Conservation (phyloP, 2,329 filamentous ascomycete species). For the Cordyceps fumosorosea region DNA sequence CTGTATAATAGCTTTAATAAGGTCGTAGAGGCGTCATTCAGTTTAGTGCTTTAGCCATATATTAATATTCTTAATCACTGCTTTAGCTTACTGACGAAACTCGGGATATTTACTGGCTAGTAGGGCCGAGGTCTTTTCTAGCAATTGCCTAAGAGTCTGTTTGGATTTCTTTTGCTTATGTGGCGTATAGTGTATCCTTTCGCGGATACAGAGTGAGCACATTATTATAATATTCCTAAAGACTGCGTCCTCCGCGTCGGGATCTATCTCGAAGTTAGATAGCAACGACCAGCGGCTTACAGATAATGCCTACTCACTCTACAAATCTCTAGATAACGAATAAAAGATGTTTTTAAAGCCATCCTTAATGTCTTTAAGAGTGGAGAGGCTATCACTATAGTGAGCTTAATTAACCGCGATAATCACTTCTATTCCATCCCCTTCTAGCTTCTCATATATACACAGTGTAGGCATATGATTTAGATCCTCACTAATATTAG, state of each 20-base stretch:
- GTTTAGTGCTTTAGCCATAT: constrained; percentile 22
- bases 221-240: constrained; percentile 25
- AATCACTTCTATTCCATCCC: neutral
- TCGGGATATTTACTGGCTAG: neutral
- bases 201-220: constrained; percentile 18
- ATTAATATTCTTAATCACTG: constrained; percentile 19
- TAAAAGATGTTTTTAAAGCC: constrained; percentile 17
- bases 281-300: neutral
- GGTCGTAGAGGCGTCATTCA: constrained; percentile 16
- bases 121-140: neutral
- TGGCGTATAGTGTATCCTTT: constrained; percentile 24
- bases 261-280: constrained; percentile 3
- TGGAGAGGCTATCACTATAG: neutral
- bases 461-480: neutral
- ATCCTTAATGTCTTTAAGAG: neutral
- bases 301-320: constrained; percentile 4
- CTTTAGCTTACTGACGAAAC: constrained; percentile 18
- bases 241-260: constrained; percentile 15
- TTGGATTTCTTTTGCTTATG: constrained; percentile 14
- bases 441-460: neutral
- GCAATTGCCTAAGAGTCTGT: constrained; percentile 7
- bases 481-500: neutral
- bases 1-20: constrained; percentile 24
- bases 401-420: neutral
- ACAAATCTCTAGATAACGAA: constrained; percentile 7